These are phyloP conservation scores for Chimonanthus salicifolius DNA, from an alignment of 164 flowering plant species.

Conservation along the genomic window DNA sequence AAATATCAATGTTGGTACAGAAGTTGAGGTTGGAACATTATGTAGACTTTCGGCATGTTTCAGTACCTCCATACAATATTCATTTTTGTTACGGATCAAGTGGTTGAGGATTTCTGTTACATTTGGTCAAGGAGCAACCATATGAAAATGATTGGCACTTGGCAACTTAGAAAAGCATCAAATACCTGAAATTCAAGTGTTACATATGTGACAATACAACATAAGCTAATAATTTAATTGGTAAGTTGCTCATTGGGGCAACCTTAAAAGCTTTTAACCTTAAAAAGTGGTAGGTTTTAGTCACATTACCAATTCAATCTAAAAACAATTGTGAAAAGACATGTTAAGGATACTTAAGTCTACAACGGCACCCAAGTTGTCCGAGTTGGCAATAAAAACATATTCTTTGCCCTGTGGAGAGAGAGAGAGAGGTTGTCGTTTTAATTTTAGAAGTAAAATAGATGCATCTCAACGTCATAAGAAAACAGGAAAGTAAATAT, in stretches of 20 bases:
- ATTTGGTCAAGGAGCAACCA: conserved; percentile 41
- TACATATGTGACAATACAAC: too few species aligned
- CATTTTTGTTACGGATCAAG: conserved; percentile 79
- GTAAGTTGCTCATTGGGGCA: too few species aligned
- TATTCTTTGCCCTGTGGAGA: conserved; percentile 88
- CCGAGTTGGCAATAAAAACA: conserved; percentile 90
- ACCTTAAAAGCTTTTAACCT: too few species aligned
- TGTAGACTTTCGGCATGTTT: not conserved
- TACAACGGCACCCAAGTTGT: conserved; percentile 95
- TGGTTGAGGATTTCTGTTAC: conserved; percentile 76
- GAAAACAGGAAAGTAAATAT: not conserved
- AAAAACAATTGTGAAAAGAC: not conserved
- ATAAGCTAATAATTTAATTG: too few species aligned
- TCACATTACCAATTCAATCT: too few species aligned
- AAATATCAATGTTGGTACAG: not conserved
- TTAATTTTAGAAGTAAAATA: not conserved
- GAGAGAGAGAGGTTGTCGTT: not conserved
- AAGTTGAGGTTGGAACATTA: conserved; percentile 1
- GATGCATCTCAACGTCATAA: not conserved
- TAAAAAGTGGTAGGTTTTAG: too few species aligned
- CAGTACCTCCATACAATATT: conserved; percentile 97
- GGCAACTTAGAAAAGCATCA: not conserved
- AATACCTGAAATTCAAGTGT: not conserved
- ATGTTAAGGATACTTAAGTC: conserved; percentile 86
- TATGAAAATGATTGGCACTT: not conserved